Base-by-base conservation (phyloP, 192 early-diverging fungal genomes). In the Backusella parvicylindrica region DNA sequence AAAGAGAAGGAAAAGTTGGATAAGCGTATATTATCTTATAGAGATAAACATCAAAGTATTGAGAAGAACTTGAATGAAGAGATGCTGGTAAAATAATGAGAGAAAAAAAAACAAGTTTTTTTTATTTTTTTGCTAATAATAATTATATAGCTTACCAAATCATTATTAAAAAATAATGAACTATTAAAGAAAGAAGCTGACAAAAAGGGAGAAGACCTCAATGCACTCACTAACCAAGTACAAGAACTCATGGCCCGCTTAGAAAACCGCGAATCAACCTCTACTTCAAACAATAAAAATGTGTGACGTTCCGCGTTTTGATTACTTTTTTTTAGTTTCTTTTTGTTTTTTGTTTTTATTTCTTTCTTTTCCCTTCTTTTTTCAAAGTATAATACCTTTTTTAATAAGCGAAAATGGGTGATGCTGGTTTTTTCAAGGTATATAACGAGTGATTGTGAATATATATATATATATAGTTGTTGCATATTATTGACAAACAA, bases 231-330 rank as follows among this genome's bases (percentile, higher is more conserved):
- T 73, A 96, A 97, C 49, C 94, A 98, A 85, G 88, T 98, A 6
- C 81, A 90, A n/a, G 96, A 99, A 76, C 79, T 99, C 77, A 93
- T 95, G 90, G 91, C 94, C 70, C 97, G 91, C 76, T 78, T 99
- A 35, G 89, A 95, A 23, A 91, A 92, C 16, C 89, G 92, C 71
- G 81, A 93, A 83, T 70, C 35, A 64, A 60, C 21, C n/a, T 30
- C 28, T 6, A 60, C n/a, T 60, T 28, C 6, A 26, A 32, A 11
- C 15, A 66, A 66, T 66, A 35, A 66, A 33, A 66, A 18, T 35
- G 64, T 21, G 64, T 66, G 64, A 33, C 28, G 13, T 65, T 35
- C 6, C 2, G 23, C 7, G 4, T 6, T 33, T 32, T 65, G 23
- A 8, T n/a, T 60, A 21, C n/a, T 28, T 60, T 65, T 65, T 33